These are phyloP conservation scores for Aspergillus sp. DNA, from an alignment of 2,329 filamentous ascomycete genomes.

Conservation along the genomic window DNA sequence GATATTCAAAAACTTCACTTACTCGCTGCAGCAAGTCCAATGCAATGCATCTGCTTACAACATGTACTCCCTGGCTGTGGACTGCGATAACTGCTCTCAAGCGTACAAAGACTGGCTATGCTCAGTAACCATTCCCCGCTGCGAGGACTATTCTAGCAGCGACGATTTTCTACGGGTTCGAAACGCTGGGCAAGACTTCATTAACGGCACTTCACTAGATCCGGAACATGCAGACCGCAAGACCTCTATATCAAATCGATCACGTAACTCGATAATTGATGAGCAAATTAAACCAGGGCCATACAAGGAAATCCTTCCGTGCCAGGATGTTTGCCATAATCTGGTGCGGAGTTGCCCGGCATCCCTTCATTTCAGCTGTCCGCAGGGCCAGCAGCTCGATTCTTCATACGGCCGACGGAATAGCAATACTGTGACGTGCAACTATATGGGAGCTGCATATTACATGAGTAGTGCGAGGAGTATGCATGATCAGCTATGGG, in stretches of 20 bases:
- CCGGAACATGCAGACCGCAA: constrained; percentile 27
- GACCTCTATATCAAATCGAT: constrained; percentile 45
- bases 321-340: constrained; percentile 78
- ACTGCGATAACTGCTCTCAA: constrained; percentile 65
- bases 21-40: constrained; percentile 73
- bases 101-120: constrained; percentile 96
- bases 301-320: constrained; percentile 89
- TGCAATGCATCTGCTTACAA: constrained; percentile 70
- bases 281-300: constrained; percentile 67
- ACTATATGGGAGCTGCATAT: constrained; percentile 56
- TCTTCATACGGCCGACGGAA: constrained; percentile 45
- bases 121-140: constrained; percentile 84
- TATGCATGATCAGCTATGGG: background rate
- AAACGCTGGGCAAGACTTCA: constrained; percentile 64
- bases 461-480: constrained; percentile 30
- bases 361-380: constrained; percentile 68
- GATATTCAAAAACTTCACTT: constrained; percentile 71
- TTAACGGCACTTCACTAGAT: constrained; percentile 57
- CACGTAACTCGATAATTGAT: constrained; percentile 70
- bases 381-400: constrained; percentile 45
- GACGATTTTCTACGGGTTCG: constrained; percentile 57
- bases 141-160: constrained; percentile 67
- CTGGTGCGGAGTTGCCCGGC: constrained; percentile 81
- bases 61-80: constrained; percentile 72
- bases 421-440: constrained; percentile 47